Evolutionary conservation across 176 grass and related monocot genomes (phyloP).

Genomic region (Oryza punctata): DNA sequence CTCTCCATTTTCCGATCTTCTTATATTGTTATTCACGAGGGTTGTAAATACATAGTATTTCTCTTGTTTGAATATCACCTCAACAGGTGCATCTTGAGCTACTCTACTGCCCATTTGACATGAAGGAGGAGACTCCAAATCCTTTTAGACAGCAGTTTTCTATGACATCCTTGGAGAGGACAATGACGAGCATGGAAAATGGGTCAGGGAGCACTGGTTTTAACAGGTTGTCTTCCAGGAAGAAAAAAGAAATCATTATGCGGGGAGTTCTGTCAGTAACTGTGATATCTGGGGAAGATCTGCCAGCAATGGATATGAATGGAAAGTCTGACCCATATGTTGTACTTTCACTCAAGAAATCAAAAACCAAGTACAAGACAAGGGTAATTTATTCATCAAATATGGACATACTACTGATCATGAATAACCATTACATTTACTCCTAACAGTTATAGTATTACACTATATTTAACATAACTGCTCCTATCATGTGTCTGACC

Average conservation of each 20-base stretch:
- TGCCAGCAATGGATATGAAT: slow-evolving; percentile 86
- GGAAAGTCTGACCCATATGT: slow-evolving; percentile 96
- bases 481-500: slow-evolving; percentile 21
- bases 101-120: slow-evolving; percentile 75
- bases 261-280: slow-evolving; percentile 88
- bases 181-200: slow-evolving; percentile 61
- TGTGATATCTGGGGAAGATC: slow-evolving; percentile 78
- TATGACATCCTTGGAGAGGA: slow-evolving; percentile 92
- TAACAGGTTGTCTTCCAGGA: slow-evolving; percentile 52
- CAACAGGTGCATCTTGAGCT: slow-evolving; percentile 92
- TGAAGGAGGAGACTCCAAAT: slow-evolving; percentile 69
- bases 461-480: neutral
- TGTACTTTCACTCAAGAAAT: slow-evolving; percentile 80
- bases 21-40: neutral
- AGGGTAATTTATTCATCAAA: slow-evolving; percentile 64
- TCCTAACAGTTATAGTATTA: slow-evolving; percentile 9
- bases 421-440: neutral
- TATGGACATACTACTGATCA: slow-evolving; percentile 7
- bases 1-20: neutral
- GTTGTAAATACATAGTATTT: neutral
- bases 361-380: slow-evolving; percentile 92
- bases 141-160: slow-evolving; percentile 75
- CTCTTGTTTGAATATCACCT: slow-evolving; percentile 9
- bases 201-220: slow-evolving; percentile 55
- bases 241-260: slow-evolving; percentile 84